A percentile compares a stretch with the other conserved stretches of the same genome.
These are phyloP conservation scores for Fraxinus americana DNA, from an alignment of 257 asterid species.

Conservation along the genomic window DNA sequence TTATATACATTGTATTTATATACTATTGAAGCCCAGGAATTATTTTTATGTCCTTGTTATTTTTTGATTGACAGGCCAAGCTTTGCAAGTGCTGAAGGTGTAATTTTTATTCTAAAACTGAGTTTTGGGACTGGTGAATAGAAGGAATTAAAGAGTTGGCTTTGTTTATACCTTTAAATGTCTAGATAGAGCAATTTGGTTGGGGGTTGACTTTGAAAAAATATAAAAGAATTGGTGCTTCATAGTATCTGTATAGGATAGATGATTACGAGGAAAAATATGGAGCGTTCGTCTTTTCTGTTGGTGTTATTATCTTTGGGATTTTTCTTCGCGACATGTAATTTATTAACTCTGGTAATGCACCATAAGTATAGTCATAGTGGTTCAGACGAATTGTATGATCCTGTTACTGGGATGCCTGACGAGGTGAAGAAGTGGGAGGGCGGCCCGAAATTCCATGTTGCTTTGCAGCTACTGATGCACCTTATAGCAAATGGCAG, in stretches of 20 bases:
- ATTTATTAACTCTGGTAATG: constrained; percentile 69
- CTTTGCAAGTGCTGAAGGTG: background rate
- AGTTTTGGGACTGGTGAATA: constrained; percentile 23
- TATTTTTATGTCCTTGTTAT: no score
- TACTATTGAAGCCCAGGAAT: background rate
- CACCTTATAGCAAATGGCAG: constrained; percentile 93
- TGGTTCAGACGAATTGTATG: constrained; percentile 44
- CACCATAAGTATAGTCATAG: constrained; percentile 41
- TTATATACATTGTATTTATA: background rate
- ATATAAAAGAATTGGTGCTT: background rate
- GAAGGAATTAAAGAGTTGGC: constrained; percentile 19
- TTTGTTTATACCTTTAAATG: constrained; percentile 9
- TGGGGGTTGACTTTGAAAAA: constrained; percentile 19
- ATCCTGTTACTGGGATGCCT: constrained; percentile 56
- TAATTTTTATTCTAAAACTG: constrained; percentile 19
- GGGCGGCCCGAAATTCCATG: constrained; percentile 61
- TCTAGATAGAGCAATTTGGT: constrained; percentile 21
- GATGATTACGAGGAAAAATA: constrained; percentile 62
- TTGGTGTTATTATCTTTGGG: constrained; percentile 72
- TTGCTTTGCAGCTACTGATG: constrained; percentile 87
- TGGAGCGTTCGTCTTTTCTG: constrained; percentile 67
- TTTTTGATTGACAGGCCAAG: background rate
- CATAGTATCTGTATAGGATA: background rate
- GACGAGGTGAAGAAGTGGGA: constrained; percentile 30
- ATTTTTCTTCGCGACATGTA: constrained; percentile 80